phyloP scores from a whole-genome alignment of 768 basidiomycete genomes.

The Daedaleopsis sinensis region DNA sequence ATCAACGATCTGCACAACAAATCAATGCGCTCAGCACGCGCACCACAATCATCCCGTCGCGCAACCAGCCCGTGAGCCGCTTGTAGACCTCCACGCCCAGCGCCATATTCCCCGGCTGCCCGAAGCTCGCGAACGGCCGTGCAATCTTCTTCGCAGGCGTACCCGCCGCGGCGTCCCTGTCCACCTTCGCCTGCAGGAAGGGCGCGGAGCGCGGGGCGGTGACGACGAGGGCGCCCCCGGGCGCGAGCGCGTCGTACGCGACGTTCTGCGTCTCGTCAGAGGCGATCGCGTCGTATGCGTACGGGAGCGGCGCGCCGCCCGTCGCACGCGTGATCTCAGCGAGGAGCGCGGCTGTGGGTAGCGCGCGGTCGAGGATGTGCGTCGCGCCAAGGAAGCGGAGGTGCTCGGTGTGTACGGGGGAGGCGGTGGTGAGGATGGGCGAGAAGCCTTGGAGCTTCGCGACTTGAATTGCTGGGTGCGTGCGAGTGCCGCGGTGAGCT shows the following conservation, averaged over 20 bases:
- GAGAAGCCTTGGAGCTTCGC: conserved; percentile 30
- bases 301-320: conserved; percentile 19
- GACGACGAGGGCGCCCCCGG: conserved; percentile 24
- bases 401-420: conserved; percentile 22
- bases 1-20: too few species aligned
- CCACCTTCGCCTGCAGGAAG: conserved; percentile 1
- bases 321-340: conserved; percentile 22
- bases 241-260: conserved; percentile 27
- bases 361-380: conserved; percentile 32
- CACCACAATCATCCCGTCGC: conserved; percentile 27
- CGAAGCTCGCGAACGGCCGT: conserved; percentile 15
- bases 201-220: conserved; percentile 4
- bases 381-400: conserved; percentile 27
- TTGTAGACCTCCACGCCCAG: conserved; percentile 18
- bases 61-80: conserved; percentile 22
- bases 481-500: neutral
- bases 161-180: conserved; percentile 5
- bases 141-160: conserved; percentile 20
- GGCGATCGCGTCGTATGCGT: conserved; percentile 30
- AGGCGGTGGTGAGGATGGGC: conserved; percentile 35
- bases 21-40: neutral
- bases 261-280: conserved; percentile 26
- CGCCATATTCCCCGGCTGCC: conserved; percentile 6
- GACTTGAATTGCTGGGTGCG: conserved; percentile 27
- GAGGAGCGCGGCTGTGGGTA: conserved; percentile 8